Evolutionary conservation across 768 basidiomycete genomes (phyloP), one percentile per base, ranked within the genome.

Genomic region (Mycena haematopus): DNA sequence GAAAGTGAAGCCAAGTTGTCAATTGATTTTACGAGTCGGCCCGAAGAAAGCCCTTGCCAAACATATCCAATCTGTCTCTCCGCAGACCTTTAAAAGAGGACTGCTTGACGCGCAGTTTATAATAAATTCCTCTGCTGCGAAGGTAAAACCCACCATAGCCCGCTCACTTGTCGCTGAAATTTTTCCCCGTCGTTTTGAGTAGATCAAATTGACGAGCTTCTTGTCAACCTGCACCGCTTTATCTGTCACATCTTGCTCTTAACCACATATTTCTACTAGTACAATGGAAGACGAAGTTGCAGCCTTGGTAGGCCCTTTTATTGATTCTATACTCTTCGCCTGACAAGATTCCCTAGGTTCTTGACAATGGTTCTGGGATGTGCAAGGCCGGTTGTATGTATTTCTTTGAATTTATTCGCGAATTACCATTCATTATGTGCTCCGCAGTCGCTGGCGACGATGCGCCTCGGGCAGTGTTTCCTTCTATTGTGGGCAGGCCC

Each of bases 401-500:
- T 64, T 52, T 38, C 24, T 24, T 15, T 27, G 22, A 29, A n/a
- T 22, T 15, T n/a, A n/a, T n/a, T n/a, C 27, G 38, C 2, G 8
- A 7, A 55, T 29, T 63, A 19, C 55, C 24, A 55, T 22, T 60
- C 6, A 44, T 46, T 56, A 0, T 22, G 15, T 1, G 15, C 10
- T 47, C 40, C 50, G 45, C 47, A 71, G 76, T 78, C 73, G 72
- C 77, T 74, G 91, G 84, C 69, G 84, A 90, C 76, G 86, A 91
- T 73, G 84, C 83, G 58, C 84, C 83, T 58, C 82, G 91, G 73
- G 83, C 86, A 75, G 91, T 91, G 67, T 90, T 90, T 79, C 89
- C 89, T 29, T 89, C 88, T 36, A 89, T 90, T 71, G 88, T 89
- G 70, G 88, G 88, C 69, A 85, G 88, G 69, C 87, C 88, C 64